Percentiles rank a stretch among this genome's conserved stretches.
Conservation (phyloP, 1,139 yeast species). For the Oligophagozyma castellii region DNA sequence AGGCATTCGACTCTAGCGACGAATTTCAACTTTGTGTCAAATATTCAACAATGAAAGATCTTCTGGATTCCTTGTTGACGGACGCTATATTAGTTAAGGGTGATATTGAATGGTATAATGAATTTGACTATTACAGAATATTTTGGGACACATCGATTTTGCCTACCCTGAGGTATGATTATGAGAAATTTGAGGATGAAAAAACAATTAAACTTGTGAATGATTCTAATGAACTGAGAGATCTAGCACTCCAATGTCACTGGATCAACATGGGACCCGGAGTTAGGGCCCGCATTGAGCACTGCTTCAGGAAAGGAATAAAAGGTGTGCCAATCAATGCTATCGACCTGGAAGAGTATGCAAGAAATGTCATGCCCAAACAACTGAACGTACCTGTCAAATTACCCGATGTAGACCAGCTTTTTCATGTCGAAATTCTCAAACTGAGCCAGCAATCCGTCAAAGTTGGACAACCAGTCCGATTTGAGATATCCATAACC, state of each 20-base stretch:
- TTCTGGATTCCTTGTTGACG: conserved; percentile 17
- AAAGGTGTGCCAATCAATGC: conserved; percentile 12
- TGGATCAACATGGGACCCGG: conserved; percentile 5
- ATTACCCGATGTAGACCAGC: conserved; percentile 15
- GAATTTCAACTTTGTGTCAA: conserved; percentile 12
- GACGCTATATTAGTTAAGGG: conserved; percentile 17
- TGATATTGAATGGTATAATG: conserved; percentile 12
- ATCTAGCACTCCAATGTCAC: conserved; percentile 4
- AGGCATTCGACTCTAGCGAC: conserved; percentile 10
- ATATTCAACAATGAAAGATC: conserved; percentile 18
- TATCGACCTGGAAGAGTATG: conserved; percentile 11
- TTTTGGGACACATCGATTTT: conserved; percentile 15
- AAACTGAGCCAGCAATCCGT: conserved; percentile 1
- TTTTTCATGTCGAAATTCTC: conserved; percentile 13
- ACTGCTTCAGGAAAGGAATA: conserved; percentile 8
- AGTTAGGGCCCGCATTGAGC: conserved; percentile 8
- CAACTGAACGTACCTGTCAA: conserved; percentile 18
- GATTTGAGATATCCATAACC: conserved; percentile 9
- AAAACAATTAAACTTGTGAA: conserved; percentile 6
- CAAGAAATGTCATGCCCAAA: conserved; percentile 9
- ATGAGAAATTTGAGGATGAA: conserved; percentile 8
- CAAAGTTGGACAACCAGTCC: conserved; percentile 13
- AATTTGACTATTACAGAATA: conserved; percentile 14
- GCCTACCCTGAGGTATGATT: conserved; percentile 13
- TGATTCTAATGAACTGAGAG: conserved; percentile 1